Conservation (phyloP, 805 yeast species). For the Scheffersomyces amazonensis region DNA sequence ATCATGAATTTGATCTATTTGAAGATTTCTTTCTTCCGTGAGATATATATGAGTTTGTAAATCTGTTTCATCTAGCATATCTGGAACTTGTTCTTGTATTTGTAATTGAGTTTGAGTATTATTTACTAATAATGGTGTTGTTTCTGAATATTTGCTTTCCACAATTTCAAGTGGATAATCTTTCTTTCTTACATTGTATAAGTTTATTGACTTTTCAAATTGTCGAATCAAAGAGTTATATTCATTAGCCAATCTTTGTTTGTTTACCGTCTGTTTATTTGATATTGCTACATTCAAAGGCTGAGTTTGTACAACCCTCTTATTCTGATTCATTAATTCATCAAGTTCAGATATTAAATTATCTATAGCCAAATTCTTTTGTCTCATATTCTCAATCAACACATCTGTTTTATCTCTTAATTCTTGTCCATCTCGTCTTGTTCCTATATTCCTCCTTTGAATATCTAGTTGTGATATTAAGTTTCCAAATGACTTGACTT, state of each 20-base stretch:
- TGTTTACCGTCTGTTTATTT: constrained; percentile 40
- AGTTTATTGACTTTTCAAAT: constrained; percentile 41
- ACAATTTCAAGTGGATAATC: constrained; percentile 15
- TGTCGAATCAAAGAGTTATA: constrained; percentile 47
- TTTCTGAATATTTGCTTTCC: constrained; percentile 15
- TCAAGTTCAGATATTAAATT: constrained; percentile 26
- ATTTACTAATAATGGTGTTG: constrained; percentile 37
- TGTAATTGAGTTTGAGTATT: constrained; percentile 25
- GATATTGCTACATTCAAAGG: constrained; percentile 28
- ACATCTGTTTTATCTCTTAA: constrained; percentile 36
- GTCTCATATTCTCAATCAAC: constrained; percentile 26
- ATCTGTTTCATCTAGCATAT: constrained; percentile 43
- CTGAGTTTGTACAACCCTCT: background rate
- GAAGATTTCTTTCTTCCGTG: constrained; percentile 71
- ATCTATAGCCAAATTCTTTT: constrained; percentile 29
- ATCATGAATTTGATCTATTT: constrained; percentile 66
- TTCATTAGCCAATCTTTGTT: constrained; percentile 55
- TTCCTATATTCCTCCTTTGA: constrained; percentile 49
- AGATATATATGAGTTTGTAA: constrained; percentile 61
- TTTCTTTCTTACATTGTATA: constrained; percentile 49
- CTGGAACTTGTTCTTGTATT: constrained; percentile 32
- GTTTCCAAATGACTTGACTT: constrained; percentile 45
- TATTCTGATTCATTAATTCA: constrained; percentile 20
- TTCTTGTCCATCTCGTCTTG: constrained; percentile 43
- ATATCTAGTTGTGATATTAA: constrained; percentile 50